A percentile compares a stretch with the other conserved stretches of the same genome.
phyloP scores from a whole-genome alignment of 225 moss, liverwort and hornwort species.

The Pleurozium schreberi region DNA sequence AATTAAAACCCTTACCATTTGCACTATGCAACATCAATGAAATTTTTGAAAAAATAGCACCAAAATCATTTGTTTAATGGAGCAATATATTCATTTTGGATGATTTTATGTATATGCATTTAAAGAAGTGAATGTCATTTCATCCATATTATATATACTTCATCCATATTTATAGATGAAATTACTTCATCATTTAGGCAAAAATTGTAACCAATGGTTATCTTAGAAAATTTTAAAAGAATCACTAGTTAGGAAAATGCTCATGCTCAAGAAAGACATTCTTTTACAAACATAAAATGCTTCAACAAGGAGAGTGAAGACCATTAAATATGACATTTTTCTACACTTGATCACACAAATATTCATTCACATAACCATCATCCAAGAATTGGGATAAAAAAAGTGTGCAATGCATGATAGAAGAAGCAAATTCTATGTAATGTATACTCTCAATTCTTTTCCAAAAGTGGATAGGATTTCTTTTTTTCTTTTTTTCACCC shows the following conservation, averaged over 20 bases:
- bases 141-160: neutral
- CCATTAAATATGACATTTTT: neutral
- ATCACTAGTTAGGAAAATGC: neutral
- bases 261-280: neutral
- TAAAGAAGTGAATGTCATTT: neutral
- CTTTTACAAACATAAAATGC: neutral
- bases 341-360: accelerated
- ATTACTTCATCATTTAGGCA: neutral
- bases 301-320: neutral
- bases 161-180: neutral
- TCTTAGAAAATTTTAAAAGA: neutral
- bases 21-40: neutral
- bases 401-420: neutral
- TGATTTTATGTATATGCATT: neutral
- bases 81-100: too few relatives aligned
- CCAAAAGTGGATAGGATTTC: neutral
- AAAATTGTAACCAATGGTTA: neutral
- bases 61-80: neutral
- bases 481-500: too few relatives aligned
- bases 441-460: neutral
- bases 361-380: neutral
- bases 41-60: neutral
- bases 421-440: accelerated
- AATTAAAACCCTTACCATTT: neutral
- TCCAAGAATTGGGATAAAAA: neutral